Conservation (phyloP, 441 rosid species). For the Corymbia citriodora region DNA sequence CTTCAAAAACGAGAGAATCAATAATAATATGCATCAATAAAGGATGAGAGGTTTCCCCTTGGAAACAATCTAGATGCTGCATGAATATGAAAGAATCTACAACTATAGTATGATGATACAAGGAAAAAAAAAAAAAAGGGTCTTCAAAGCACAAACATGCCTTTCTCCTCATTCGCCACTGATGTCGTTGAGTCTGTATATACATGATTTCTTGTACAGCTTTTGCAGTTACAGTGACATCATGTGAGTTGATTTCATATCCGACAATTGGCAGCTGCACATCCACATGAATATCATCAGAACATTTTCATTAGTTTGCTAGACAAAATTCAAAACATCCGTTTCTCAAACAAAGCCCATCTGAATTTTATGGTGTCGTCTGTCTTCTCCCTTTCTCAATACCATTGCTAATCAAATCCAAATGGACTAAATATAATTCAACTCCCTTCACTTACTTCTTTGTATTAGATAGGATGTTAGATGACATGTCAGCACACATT, state of each 20-base stretch:
- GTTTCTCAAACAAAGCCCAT: neutral
- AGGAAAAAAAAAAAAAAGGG: neutral
- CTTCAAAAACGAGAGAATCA: neutral
- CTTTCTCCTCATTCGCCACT: neutral
- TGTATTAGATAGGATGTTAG: neutral
- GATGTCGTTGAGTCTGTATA: neutral
- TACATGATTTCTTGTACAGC: neutral
- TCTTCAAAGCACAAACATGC: neutral
- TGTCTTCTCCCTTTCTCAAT: neutral
- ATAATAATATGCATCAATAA: neutral
- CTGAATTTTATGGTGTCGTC: neutral
- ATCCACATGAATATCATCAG: neutral
- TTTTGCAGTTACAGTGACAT: neutral
- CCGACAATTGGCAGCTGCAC: conserved; percentile 65
- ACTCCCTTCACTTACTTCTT: neutral
- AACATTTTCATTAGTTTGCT: neutral
- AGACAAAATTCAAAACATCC: neutral
- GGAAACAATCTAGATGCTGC: neutral
- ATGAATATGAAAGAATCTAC: neutral
- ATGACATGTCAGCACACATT: neutral
- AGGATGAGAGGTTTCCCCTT: neutral
- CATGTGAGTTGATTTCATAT: conserved; percentile 29
- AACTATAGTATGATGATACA: neutral
- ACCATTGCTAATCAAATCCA: neutral
- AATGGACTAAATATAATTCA: neutral